Conservation (phyloP, 2,329 filamentous ascomycete genomes). For the Aspergillus terreus region DNA sequence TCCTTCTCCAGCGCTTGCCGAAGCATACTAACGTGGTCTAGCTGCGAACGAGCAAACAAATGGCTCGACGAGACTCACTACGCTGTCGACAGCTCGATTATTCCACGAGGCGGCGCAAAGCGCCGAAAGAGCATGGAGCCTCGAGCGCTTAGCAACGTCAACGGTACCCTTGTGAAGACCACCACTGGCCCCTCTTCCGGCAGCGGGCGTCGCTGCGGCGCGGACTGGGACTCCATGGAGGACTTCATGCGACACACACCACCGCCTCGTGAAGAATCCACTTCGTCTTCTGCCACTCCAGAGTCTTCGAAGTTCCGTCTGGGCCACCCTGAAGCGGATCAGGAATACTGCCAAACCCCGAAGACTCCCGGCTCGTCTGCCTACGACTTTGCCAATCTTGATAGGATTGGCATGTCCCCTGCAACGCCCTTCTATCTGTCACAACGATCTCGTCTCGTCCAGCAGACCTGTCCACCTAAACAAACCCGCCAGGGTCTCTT, state of each 20-base stretch:
- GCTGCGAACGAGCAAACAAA: conserved; percentile 70
- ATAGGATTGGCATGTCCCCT: conserved; percentile 40
- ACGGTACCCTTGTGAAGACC: conserved; percentile 56
- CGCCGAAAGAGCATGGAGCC: conserved; percentile 81
- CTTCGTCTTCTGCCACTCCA: conserved; percentile 12
- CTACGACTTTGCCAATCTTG: conserved; percentile 32
- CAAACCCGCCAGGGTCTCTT: conserved; percentile 44
- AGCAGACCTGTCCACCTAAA: conserved; percentile 55
- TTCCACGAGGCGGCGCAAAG: conserved; percentile 67
- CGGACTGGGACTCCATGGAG: conserved; percentile 27
- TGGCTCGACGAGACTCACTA: conserved; percentile 74
- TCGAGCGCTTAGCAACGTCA: conserved; percentile 63
- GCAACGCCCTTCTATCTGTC: conserved; percentile 46
- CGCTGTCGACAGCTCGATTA: conserved; percentile 61
- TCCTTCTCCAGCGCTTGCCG: background rate
- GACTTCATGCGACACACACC: conserved; percentile 34
- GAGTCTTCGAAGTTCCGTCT: conserved; percentile 3
- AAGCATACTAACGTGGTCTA: conserved; percentile 30
- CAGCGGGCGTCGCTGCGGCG: conserved; percentile 26
- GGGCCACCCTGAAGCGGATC: conserved; percentile 17
- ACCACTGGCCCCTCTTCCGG: conserved; percentile 24
- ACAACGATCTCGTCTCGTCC: conserved; percentile 42
- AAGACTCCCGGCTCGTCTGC: conserved; percentile 25
- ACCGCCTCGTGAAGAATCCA: conserved; percentile 13
- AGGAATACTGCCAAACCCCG: conserved; percentile 24